phyloP scores from a whole-genome alignment of 202 grass and related monocot genomes.

The Panicum hallii region DNA sequence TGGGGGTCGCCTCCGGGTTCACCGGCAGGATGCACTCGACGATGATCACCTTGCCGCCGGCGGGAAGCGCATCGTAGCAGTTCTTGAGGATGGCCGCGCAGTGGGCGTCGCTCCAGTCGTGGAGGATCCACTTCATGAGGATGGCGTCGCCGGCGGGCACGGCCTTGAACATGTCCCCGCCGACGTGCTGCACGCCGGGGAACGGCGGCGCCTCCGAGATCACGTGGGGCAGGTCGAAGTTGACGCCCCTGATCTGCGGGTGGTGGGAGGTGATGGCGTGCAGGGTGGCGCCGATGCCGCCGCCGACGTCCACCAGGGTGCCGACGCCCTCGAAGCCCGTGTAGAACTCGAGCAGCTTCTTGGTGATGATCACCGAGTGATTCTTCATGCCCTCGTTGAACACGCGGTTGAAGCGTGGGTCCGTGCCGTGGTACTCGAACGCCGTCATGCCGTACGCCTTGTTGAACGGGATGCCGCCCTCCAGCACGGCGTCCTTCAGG shows the following conservation, averaged over 20 bases:
- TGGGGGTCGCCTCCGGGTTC: conserved; percentile 45
- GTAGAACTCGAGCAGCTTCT: conserved; percentile 85
- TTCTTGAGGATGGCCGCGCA: conserved; percentile 66
- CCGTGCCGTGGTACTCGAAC: conserved; percentile 85
- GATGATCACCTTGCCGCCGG: conserved; percentile 74
- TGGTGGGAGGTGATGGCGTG: conserved; percentile 60
- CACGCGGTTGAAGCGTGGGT: conserved; percentile 82
- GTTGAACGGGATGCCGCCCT: conserved; percentile 91
- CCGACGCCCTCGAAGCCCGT: conserved; percentile 55
- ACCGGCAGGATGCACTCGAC: conserved; percentile 72
- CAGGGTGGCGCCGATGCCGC: conserved; percentile 74
- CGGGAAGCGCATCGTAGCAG: conserved; percentile 75
- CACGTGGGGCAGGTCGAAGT: conserved; percentile 91
- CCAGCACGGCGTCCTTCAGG: conserved; percentile 68
- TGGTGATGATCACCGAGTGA: conserved; percentile 74
- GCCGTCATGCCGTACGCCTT: conserved; percentile 88
- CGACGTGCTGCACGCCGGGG: conserved; percentile 66
- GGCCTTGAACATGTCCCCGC: conserved; percentile 75
- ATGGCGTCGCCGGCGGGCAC: conserved; percentile 81
- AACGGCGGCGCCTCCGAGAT: conserved; percentile 91
- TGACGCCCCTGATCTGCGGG: conserved; percentile 56
- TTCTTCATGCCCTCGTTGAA: conserved; percentile 98
- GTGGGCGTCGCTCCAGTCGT: conserved; percentile 84
- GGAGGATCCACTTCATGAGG: conserved; percentile 89
- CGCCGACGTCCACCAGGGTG: conserved; percentile 74